Base-by-base conservation (phyloP, 1,284 basidiomycete species). In the Gymnopus androsaceus region DNA sequence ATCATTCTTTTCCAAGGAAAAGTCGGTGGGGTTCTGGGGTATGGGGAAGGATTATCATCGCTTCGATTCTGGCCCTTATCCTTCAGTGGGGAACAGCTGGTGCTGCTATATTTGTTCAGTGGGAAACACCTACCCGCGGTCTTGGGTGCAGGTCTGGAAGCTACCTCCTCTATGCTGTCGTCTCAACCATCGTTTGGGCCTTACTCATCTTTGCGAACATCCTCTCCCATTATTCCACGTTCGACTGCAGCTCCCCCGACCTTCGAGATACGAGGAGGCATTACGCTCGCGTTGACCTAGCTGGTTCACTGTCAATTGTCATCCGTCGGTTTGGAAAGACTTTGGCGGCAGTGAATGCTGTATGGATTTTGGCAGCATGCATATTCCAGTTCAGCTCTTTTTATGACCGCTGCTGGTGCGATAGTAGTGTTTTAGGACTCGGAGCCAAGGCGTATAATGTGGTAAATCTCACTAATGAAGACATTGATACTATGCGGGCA, bases 21-120 rank as follows among this genome's bases (percentile, higher is more conserved):
- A 58, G 64, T 55, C 62, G 59, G 28, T 71, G 67, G 67, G 69
- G 66, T 8, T 63, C 57, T 1, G 66, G 65, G 4, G 60, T 73
- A 1, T 55, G 71, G 14, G 59, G 55, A 2, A 69, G 75, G 33
- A 70, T 75, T 53, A 46, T 68, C 9, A 33, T 73, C 1, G 73
- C 75, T 6, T 72, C 74, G 0, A 5, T 67, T 1, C 56, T 71
- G 21, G 67, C 72, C 3, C 51, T 76, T 4, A 54, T 58, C 1
- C 58, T 78, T 28, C 75, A 76, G 50, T 79, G 76, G 75, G 69
- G 69, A 0, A 77, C 76, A 1, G 67, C 70, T 0, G 63, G 66
- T 2, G 68, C 71, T 2, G 72, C 72, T 1, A 30, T 77, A 25
- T 61, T 78, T 4, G 63, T 66, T 0, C 62, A 66, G 7, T 74